Evolutionary conservation across 345 rosid genomes (phyloP).

Genomic region (Lepidium sativum): DNA sequence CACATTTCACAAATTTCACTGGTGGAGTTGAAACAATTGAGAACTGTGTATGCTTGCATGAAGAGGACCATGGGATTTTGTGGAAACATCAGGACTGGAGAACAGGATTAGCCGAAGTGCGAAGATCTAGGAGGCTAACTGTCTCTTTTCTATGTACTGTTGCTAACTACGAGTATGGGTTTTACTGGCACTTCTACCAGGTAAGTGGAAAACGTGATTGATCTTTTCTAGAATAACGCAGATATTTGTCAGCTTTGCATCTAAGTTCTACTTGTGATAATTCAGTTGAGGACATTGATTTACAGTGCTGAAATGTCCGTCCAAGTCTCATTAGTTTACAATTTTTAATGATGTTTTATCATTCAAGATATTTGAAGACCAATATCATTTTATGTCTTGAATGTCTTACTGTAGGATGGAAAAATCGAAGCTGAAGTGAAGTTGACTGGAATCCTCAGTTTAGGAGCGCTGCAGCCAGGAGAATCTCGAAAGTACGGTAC

Average conservation of each 20-base stretch:
- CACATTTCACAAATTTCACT: slow-evolving; percentile 79
- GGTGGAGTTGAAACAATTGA: slow-evolving; percentile 91
- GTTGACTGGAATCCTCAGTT: slow-evolving; percentile 85
- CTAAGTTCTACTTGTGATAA: neutral
- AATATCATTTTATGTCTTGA: slow-evolving; percentile 1
- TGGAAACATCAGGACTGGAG: slow-evolving; percentile 99
- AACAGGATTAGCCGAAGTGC: slow-evolving; percentile 89
- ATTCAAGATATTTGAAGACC: neutral
- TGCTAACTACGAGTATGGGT: slow-evolving; percentile 89
- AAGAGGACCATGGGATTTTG: slow-evolving; percentile 85
- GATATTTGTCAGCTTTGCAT: neutral
- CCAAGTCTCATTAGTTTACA: neutral
- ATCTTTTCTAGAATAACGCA: neutral
- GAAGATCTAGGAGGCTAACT: slow-evolving; percentile 77
- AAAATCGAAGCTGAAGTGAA: slow-evolving; percentile 92
- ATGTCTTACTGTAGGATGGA: slow-evolving; percentile 57
- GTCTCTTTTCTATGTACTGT: slow-evolving; percentile 81
- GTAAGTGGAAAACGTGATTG: slow-evolving; percentile 33
- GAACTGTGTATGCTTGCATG: slow-evolving; percentile 86
- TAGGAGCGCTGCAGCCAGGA: slow-evolving; percentile 89
- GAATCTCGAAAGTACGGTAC: slow-evolving; percentile 84
- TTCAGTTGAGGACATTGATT: slow-evolving; percentile 7
- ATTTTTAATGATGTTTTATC: neutral
- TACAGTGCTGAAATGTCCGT: neutral
- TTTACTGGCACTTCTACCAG: slow-evolving; percentile 95